phyloP scores from a whole-genome alignment of 352 stramenopile species.

The Thalassiosira oceanica region DNA sequence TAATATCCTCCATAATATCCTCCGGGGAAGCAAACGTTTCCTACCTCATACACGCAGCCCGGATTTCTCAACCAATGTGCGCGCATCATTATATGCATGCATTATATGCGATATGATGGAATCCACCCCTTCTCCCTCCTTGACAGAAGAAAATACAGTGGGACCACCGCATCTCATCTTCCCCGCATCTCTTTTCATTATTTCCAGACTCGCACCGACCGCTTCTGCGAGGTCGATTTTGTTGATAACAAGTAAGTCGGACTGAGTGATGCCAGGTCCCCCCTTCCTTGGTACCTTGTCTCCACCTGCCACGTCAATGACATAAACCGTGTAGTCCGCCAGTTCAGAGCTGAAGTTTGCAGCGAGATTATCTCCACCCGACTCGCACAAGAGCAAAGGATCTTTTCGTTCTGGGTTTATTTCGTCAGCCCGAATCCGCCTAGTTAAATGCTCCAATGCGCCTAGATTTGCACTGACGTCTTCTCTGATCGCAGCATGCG shows the following conservation, averaged over 20 bases:
- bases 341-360: slow-evolving; percentile 97
- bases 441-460: slow-evolving; percentile 92
- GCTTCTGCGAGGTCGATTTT: slow-evolving; percentile 97
- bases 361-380: slow-evolving; percentile 92
- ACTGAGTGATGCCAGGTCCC: slow-evolving; percentile 95
- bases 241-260: slow-evolving; percentile 96
- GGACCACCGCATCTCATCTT: too few species aligned
- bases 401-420: too few species aligned
- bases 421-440: slow-evolving; percentile 77
- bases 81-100: too few species aligned
- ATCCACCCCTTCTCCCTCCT: too few species aligned
- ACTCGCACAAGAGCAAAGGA: slow-evolving; percentile 76
- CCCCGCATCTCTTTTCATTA: too few species aligned
- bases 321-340: slow-evolving; percentile 98
- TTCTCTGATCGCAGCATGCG: slow-evolving; percentile 93
- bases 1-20: too few species aligned
- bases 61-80: too few species aligned
- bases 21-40: too few species aligned
- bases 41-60: too few species aligned
- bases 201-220: slow-evolving; percentile 91
- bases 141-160: too few species aligned
- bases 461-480: slow-evolving; percentile 96
- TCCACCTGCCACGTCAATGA: slow-evolving; percentile 97
- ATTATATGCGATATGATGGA: too few species aligned
- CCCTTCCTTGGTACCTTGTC: slow-evolving; percentile 98